Conservation (phyloP, 75 land plant genomes). For the Cupressus sempervirens region DNA sequence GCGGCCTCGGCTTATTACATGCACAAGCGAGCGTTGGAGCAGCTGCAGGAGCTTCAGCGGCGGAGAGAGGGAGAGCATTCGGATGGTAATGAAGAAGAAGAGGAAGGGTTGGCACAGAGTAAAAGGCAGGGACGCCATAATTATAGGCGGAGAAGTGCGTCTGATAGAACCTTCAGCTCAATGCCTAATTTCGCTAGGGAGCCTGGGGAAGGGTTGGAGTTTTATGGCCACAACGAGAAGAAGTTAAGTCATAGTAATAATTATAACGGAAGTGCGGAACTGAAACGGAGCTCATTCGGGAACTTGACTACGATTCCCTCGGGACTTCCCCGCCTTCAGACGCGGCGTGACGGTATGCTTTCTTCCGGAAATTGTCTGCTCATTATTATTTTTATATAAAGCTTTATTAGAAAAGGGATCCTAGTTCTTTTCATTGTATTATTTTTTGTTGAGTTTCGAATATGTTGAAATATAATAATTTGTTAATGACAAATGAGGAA, state of each 20-base stretch:
- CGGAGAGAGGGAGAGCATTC: slow-evolving; percentile 21
- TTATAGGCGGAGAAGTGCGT: slow-evolving; percentile 17
- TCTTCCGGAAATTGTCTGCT: background rate
- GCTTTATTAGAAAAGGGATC: background rate
- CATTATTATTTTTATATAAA: background rate
- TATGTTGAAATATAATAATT: background rate
- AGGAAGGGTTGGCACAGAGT: slow-evolving; percentile 12
- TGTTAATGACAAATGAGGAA: background rate
- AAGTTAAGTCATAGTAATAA: background rate
- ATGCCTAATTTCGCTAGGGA: slow-evolving; percentile 49
- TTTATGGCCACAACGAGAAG: slow-evolving; percentile 19
- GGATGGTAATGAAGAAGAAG: slow-evolving; percentile 16
- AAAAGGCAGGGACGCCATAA: background rate
- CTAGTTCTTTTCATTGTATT: background rate
- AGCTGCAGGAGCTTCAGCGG: slow-evolving; percentile 63
- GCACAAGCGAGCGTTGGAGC: slow-evolving; percentile 72
- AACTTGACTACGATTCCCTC: slow-evolving; percentile 47
- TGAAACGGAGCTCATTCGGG: slow-evolving; percentile 9
- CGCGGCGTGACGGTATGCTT: slow-evolving; percentile 67
- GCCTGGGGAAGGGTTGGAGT: slow-evolving; percentile 17
- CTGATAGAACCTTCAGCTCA: slow-evolving; percentile 30
- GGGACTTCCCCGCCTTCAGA: slow-evolving; percentile 77
- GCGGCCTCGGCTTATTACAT: slow-evolving; percentile 83
- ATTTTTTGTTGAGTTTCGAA: background rate
- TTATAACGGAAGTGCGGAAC: slow-evolving; percentile 14